Evolutionary conservation across 371 early-diverging fungal genomes (phyloP).

Genomic region (Circinella minor): DNA sequence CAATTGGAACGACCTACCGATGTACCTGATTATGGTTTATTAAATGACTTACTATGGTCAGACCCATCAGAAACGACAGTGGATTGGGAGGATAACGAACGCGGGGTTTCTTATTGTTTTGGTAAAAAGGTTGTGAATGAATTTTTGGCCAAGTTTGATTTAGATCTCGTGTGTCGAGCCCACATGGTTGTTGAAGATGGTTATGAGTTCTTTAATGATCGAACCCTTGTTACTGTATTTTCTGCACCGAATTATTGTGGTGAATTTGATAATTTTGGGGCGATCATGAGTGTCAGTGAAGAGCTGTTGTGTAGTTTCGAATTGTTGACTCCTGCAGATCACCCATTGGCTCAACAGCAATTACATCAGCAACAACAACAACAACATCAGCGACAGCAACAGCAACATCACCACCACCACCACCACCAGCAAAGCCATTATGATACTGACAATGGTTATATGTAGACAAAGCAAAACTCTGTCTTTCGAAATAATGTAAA

Average conservation of each 20-base stretch:
- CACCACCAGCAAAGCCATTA: neutral
- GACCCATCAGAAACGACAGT: constrained; percentile 76
- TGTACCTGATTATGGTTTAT: constrained; percentile 93
- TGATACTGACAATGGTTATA: no score
- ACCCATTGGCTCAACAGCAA: constrained; percentile 24
- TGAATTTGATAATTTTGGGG: constrained; percentile 95
- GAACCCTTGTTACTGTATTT: constrained; percentile 95
- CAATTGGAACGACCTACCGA: constrained; percentile 92
- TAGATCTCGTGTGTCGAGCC: constrained; percentile 95
- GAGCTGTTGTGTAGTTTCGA: constrained; percentile 89
- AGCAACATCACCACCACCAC: neutral
- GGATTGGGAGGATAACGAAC: constrained; percentile 97
- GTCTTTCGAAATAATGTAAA: neutral
- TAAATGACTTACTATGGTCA: constrained; percentile 88
- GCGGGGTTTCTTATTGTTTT: constrained; percentile 96
- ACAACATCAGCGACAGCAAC: constrained; percentile 1
- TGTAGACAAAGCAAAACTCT: no score
- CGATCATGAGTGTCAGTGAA: constrained; percentile 93
- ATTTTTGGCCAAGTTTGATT: constrained; percentile 82
- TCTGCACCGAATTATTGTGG: constrained; percentile 99
- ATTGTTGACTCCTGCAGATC: constrained; percentile 32
- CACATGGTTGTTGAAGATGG: constrained; percentile 99
- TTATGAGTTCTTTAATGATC: constrained; percentile 98
- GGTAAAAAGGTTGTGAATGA: constrained; percentile 86
- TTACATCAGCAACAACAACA: neutral